Conservation (phyloP, 1,284 basidiomycete genomes). For the Fomitopsis palustris region DNA sequence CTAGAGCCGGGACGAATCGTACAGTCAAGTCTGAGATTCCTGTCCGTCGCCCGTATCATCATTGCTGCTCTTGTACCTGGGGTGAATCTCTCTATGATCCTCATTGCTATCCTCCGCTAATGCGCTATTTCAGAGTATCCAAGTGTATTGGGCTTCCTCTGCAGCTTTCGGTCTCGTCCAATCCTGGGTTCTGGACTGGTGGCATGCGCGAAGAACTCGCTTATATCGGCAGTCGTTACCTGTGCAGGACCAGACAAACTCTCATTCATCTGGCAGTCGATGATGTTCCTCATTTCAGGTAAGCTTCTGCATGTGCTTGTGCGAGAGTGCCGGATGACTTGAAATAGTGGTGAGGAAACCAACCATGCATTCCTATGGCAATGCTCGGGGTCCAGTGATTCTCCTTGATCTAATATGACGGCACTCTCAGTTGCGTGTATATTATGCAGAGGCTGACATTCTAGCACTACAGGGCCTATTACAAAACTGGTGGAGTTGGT, state of each 20-base stretch:
- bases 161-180: conserved; percentile 78
- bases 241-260: conserved; percentile 1
- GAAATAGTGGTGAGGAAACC: conserved; percentile 71
- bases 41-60: conserved; percentile 72
- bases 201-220: conserved; percentile 41
- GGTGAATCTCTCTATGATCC: conserved; percentile 40
- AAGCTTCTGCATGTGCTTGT: not conserved
- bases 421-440: not conserved
- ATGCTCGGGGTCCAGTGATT: conserved; percentile 50
- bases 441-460: not conserved
- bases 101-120: not conserved
- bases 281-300: not conserved
- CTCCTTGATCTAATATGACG: conserved; percentile 90
- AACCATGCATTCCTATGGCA: conserved; percentile 23
- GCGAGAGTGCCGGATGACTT: conserved; percentile 50
- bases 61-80: conserved; percentile 78
- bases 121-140: conserved; percentile 51
- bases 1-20: conserved; percentile 54
- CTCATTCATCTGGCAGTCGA: not conserved
- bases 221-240: conserved; percentile 18
- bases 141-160: conserved; percentile 84
- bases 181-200: conserved; percentile 72
- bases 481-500: not conserved
- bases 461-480: not conserved
- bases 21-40: conserved; percentile 55